phyloP scores from a whole-genome alignment of 768 basidiomycete species.

The Leccinum disarticulatum region DNA sequence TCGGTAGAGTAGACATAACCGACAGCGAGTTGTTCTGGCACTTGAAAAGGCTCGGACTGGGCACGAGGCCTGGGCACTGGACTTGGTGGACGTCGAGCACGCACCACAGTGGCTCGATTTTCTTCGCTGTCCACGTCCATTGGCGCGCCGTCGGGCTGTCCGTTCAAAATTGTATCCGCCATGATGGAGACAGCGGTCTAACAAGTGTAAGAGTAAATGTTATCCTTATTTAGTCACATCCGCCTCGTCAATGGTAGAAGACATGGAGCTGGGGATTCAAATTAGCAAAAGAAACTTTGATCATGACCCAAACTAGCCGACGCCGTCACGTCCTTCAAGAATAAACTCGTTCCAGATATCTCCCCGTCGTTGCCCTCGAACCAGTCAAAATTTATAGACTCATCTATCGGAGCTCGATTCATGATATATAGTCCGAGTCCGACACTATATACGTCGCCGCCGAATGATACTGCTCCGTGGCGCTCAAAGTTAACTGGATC shows the following conservation, averaged over 20 bases:
- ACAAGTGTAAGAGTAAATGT: background rate
- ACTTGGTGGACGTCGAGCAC: constrained; percentile 18
- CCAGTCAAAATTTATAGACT: background rate
- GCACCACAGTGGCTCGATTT: background rate
- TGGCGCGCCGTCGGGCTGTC: constrained; percentile 18
- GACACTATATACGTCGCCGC: too few species aligned
- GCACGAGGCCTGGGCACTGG: constrained; percentile 23
- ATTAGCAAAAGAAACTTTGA: background rate
- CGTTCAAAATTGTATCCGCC: constrained; percentile 16
- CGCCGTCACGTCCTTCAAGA: background rate
- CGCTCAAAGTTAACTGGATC: too few species aligned
- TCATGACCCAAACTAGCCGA: background rate
- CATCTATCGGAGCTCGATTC: background rate
- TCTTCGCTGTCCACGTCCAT: constrained; percentile 33
- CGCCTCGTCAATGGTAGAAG: background rate
- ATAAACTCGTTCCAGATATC: background rate
- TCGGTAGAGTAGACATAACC: constrained; percentile 85
- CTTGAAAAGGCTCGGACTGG: constrained; percentile 34
- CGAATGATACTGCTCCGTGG: too few species aligned
- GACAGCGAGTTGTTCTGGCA: constrained; percentile 39
- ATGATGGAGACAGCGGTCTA: background rate
- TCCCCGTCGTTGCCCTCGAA: background rate
- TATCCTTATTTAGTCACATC: background rate
- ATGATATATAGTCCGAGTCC: background rate
- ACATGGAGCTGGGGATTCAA: too few species aligned